Percentiles rank a stretch among this genome's conserved stretches.
phyloP scores from a whole-genome alignment of 495 filamentous ascomycete species.

The Hamigera avellanea region DNA sequence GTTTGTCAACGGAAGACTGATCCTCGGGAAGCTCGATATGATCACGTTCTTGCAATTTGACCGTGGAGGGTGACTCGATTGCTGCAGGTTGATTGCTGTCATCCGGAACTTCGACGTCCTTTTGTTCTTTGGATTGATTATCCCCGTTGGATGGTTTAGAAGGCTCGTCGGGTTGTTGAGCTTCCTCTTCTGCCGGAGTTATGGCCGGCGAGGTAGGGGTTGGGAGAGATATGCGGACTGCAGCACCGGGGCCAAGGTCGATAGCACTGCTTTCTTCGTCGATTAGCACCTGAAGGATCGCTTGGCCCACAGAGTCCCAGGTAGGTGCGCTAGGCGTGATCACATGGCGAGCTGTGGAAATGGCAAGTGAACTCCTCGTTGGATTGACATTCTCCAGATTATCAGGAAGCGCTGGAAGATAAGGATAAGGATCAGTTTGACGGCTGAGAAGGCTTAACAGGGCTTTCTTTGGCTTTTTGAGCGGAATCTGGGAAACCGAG shows the following conservation, averaged over 20 bases:
- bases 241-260: constrained; percentile 22
- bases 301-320: constrained; percentile 45
- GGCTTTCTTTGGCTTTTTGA: constrained; percentile 52
- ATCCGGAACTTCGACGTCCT: constrained; percentile 7
- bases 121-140: constrained; percentile 2
- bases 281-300: constrained; percentile 38
- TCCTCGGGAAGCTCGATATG: constrained; percentile 21
- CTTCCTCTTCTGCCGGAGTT: constrained; percentile 8
- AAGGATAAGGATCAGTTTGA: constrained; percentile 66
- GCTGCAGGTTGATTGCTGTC: constrained; percentile 5
- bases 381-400: constrained; percentile 21
- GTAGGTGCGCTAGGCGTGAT: constrained; percentile 24
- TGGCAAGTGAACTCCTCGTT: constrained; percentile 16
- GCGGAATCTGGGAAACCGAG: constrained; percentile 50
- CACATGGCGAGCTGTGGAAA: constrained; percentile 18
- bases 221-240: constrained; percentile 29
- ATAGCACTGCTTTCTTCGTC: constrained; percentile 29
- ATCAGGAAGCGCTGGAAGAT: constrained; percentile 46
- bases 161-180: background rate
- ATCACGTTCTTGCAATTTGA: constrained; percentile 8
- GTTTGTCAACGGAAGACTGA: constrained; percentile 28
- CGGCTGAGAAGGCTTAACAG: constrained; percentile 51
- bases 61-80: background rate
- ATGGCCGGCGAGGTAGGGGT: constrained; percentile 6
- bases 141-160: constrained; percentile 9